These are phyloP conservation scores for Saccharomycopsis olivae DNA, from an alignment of 805 yeast genomes.

Conservation along the genomic window DNA sequence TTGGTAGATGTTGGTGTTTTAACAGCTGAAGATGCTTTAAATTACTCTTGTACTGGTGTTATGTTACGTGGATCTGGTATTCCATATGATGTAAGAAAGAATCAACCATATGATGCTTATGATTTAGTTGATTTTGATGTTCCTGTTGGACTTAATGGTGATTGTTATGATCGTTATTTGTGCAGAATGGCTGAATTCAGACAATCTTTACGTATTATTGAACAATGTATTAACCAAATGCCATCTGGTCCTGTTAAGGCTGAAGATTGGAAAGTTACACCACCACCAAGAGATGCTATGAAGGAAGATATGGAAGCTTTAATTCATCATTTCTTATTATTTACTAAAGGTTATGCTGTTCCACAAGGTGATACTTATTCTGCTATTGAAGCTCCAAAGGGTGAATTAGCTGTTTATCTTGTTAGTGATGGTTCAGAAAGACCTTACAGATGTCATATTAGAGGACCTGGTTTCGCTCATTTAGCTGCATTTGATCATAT, in stretches of 20 bases:
- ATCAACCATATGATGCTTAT: conserved; percentile 86
- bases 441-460: conserved; percentile 85
- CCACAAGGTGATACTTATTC: conserved; percentile 90
- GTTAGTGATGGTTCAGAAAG: conserved; percentile 85
- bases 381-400: conserved; percentile 90
- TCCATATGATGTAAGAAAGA: conserved; percentile 76
- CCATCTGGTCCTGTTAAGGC: conserved; percentile 88
- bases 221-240: conserved; percentile 84
- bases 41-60: conserved; percentile 72
- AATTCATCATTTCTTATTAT: conserved; percentile 79
- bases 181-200: conserved; percentile 88
- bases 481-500: conserved; percentile 82
- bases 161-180: conserved; percentile 83
- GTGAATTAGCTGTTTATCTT: conserved; percentile 86
- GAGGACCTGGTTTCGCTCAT: conserved; percentile 93
- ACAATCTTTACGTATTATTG: conserved; percentile 80
- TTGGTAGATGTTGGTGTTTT: conserved; percentile 71
- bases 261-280: conserved; percentile 77
- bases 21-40: conserved; percentile 79
- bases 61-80: conserved; percentile 89
- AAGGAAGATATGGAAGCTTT: conserved; percentile 89
- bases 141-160: conserved; percentile 81
- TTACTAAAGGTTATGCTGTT: conserved; percentile 81
- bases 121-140: conserved; percentile 78
- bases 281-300: conserved; percentile 75